These are phyloP conservation scores for Lichtheimia hyalospora DNA, from an alignment of 371 early-diverging fungal species.

Conservation along the genomic window DNA sequence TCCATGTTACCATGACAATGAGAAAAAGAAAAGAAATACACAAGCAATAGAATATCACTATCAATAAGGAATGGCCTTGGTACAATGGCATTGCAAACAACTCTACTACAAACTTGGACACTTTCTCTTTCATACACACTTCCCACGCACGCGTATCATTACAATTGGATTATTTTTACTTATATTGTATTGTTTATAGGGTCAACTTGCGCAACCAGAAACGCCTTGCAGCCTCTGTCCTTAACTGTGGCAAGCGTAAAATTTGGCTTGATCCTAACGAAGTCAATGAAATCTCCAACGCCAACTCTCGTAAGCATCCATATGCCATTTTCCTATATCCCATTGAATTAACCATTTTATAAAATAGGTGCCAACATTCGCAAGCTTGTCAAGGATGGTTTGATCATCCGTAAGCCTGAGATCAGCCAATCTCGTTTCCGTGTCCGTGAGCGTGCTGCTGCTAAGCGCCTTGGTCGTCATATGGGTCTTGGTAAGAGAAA, in stretches of 20 bases:
- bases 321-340: not conserved
- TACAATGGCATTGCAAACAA: no score
- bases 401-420: constrained; percentile 97
- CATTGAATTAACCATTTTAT: not conserved
- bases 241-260: constrained; percentile 99
- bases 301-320: constrained; percentile 90
- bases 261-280: constrained; percentile 99
- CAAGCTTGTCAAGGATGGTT: constrained; percentile 96
- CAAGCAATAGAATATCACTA: not conserved
- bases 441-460: constrained; percentile 89
- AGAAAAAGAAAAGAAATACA: not conserved
- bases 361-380: constrained; percentile 90
- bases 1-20: no score
- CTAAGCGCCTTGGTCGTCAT: constrained; percentile 99
- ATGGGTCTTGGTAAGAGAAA: constrained; percentile 98
- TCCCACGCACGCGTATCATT: no score
- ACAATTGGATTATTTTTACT: not conserved
- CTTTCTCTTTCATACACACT: no score
- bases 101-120: no score
- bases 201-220: constrained; percentile 87
- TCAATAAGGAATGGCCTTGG: not conserved
- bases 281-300: constrained; percentile 92
- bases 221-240: constrained; percentile 97
- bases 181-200: constrained; percentile 42
- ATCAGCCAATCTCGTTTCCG: constrained; percentile 95